These are phyloP conservation scores for Lentinus polychrous DNA, from an alignment of 1,284 basidiomycete genomes.

Conservation along the genomic window DNA sequence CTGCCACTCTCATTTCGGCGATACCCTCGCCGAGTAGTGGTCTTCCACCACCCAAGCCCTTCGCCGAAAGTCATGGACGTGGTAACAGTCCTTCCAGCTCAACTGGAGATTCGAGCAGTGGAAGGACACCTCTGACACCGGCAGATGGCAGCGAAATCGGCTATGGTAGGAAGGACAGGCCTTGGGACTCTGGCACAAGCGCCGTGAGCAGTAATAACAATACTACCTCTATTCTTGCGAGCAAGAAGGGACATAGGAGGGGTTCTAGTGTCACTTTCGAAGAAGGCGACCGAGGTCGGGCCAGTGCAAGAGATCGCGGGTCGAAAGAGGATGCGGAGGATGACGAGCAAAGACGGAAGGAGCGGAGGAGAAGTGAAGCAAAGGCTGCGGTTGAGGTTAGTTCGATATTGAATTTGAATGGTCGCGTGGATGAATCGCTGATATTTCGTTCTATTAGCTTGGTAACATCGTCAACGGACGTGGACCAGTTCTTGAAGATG, in stretches of 20 bases:
- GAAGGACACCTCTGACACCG: conserved; percentile 63
- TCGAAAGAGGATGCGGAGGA: conserved; percentile 20
- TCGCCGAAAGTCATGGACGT: conserved; percentile 30
- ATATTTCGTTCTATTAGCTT: conserved; percentile 39
- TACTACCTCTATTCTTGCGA: not conserved
- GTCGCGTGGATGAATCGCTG: conserved; percentile 4
- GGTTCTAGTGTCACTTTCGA: conserved; percentile 57
- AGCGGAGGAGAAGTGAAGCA: conserved; percentile 67
- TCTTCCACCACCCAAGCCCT: conserved; percentile 37
- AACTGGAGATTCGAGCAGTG: conserved; percentile 72
- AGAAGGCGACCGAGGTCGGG: conserved; percentile 16
- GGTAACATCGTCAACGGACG: conserved; percentile 76
- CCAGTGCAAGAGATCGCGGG: conserved; percentile 19
- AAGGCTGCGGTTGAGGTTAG: conserved; percentile 74
- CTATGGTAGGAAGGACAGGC: conserved; percentile 14
- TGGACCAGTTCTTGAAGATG: conserved; percentile 54
- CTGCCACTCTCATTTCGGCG: not conserved
- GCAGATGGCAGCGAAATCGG: conserved; percentile 67
- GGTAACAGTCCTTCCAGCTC: conserved; percentile 71
- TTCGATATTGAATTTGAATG: conserved; percentile 9
- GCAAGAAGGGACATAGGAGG: conserved; percentile 33
- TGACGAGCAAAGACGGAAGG: conserved; percentile 49
- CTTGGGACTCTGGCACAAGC: conserved; percentile 6
- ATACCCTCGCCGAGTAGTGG: conserved; percentile 8
- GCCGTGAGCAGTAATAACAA: conserved; percentile 9